Evolutionary conservation across 1,284 basidiomycete species (phyloP), one percentile per base, ranked within the genome.

Genomic region (Malassezia dermatis): DNA sequence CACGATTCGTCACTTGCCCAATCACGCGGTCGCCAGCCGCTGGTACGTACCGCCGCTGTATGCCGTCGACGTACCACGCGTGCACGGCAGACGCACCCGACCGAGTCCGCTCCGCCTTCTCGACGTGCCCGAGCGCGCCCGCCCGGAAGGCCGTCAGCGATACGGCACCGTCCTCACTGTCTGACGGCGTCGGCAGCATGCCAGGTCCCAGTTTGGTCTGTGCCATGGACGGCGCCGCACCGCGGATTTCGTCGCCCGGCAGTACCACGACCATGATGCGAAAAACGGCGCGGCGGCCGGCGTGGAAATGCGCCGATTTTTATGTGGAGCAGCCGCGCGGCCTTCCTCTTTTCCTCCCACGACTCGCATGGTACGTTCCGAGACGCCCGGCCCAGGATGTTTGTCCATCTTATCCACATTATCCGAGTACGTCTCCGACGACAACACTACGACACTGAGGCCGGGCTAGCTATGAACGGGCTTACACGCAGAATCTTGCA

Each of bases 1-100:
- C 61, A 13, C 67, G 62, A 30, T 61, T 60, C 8, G 67, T 68
- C 48, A 74, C 66, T 40, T 72, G 70, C 15, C 59, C 65, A 42
- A 74, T 55, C 8, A 74, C 64, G 0, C 59, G 39, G 52, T 74
- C 71, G 24, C 52, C 53, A 1, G 61, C 55, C 13, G 61, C 30
- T 1, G 71, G 67, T 8, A 65, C 47, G 48, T 74, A 74, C 57
- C 65, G 50, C 40, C 28, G 50, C 4, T 28, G 21, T 24, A 31
- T 4, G 24, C 58, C 53, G 24, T 72, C 70, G 40, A 69, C 48
- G 63, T 67, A 72, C 37, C 49, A 57, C 1, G 55, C 66, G 15
- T 58, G 52, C 15, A 51, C 28, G 10, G 26, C 17, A 8, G 42
- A 13, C 21, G 39, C 19, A 2, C 23, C 19, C 8, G 47, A 8